Evolutionary conservation across 73 alveolate species (phyloP).

Genomic region (Effrenium voratum): DNA sequence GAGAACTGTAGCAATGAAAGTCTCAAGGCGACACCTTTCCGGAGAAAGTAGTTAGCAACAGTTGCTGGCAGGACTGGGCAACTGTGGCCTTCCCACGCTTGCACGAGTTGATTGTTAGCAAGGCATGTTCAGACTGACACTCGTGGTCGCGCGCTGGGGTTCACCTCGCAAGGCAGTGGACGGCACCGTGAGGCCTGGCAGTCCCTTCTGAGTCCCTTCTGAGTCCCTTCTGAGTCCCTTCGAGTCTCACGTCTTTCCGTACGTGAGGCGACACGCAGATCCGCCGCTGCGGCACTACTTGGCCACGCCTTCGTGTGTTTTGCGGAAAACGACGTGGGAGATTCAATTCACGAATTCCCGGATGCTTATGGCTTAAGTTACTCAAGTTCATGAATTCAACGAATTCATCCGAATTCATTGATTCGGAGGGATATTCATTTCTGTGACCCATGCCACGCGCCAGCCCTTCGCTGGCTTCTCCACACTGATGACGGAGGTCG

Average conservation of each 20-base stretch:
- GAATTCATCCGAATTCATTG: neutral
- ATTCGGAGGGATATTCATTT: no score
- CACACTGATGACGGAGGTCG: constrained; percentile 40
- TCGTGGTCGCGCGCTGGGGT: neutral
- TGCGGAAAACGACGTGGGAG: neutral
- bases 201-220: neutral
- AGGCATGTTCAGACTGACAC: no score
- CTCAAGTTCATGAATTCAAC: neutral
- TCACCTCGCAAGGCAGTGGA: neutral
- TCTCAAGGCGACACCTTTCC: no score
- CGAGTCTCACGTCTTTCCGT: neutral
- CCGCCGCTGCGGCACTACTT: constrained; percentile 70
- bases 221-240: neutral
- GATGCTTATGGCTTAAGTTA: neutral
- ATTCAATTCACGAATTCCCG: neutral
- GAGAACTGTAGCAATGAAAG: constrained; percentile 36
- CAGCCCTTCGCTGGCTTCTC: constrained; percentile 65
- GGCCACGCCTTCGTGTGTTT: neutral
- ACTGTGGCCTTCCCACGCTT: constrained; percentile 20
- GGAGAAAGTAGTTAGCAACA: neutral
- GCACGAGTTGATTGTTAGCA: constrained; percentile 1
- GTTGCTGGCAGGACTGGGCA: constrained; percentile 11
- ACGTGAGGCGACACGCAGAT: constrained; percentile 28
- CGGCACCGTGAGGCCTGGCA: neutral
- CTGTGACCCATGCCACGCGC: neutral